A percentile compares a stretch with the other conserved stretches of the same genome.
Conservation (phyloP, 768 basidiomycete species). For the Coprinopsis sp. region DNA sequence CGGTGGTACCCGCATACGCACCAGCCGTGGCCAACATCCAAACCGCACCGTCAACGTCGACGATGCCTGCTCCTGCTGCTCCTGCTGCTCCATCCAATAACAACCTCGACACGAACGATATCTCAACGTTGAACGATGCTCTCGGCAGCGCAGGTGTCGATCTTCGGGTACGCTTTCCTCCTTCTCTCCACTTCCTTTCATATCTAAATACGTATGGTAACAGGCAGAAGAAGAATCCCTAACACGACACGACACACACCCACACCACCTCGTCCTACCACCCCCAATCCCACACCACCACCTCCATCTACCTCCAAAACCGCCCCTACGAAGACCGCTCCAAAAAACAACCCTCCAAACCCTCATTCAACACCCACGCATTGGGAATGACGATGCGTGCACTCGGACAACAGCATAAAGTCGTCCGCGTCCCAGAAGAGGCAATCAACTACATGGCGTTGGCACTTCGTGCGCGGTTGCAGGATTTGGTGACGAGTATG, state of each 20-base stretch:
- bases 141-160: slow-evolving; percentile 86
- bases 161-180: slow-evolving; percentile 50
- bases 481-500: slow-evolving; percentile 65
- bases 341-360: slow-evolving; percentile 66
- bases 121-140: slow-evolving; percentile 78
- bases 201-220: neutral
- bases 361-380: slow-evolving; percentile 64
- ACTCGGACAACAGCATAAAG: slow-evolving; percentile 63
- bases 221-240: slow-evolving; percentile 86
- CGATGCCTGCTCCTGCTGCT: slow-evolving; percentile 19
- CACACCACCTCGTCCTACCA: slow-evolving; percentile 21
- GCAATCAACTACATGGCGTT: slow-evolving; percentile 74
- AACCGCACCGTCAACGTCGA: slow-evolving; percentile 21
- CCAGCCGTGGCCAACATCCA: slow-evolving; percentile 7
- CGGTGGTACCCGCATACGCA: slow-evolving; percentile 2
- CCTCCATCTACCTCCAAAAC: slow-evolving; percentile 44
- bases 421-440: slow-evolving; percentile 65
- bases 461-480: slow-evolving; percentile 70
- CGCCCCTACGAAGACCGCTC: slow-evolving; percentile 74
- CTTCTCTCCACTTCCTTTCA: neutral
- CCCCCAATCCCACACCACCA: neutral
- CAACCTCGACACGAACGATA: slow-evolving; percentile 59
- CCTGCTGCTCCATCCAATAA: slow-evolving; percentile 18
- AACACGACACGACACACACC: slow-evolving; percentile 60
- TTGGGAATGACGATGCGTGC: slow-evolving; percentile 64